Conservation (phyloP, 2,329 filamentous ascomycete genomes). For the Claviceps africana region DNA sequence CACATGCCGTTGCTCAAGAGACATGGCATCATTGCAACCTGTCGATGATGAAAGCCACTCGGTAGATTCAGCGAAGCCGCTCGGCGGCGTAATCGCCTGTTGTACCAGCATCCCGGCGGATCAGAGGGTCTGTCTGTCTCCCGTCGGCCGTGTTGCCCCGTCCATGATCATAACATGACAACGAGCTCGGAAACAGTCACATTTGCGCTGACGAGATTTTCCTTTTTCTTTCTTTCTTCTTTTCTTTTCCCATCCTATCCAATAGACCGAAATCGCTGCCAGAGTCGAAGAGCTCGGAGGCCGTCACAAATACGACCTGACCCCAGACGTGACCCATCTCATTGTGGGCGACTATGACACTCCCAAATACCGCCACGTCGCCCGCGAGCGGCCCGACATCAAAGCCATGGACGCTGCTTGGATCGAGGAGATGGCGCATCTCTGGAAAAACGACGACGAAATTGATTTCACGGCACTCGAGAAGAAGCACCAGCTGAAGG, state of each 20-base stretch:
- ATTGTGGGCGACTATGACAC: constrained; percentile 82
- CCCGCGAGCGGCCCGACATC: constrained; percentile 75
- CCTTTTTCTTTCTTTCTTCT: no score
- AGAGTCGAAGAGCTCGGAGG: constrained; percentile 74
- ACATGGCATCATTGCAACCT: constrained; percentile 16
- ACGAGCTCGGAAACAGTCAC: neutral
- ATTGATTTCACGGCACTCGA: constrained; percentile 63
- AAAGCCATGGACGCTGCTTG: constrained; percentile 69
- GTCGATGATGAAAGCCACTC: constrained; percentile 15
- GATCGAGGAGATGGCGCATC: constrained; percentile 64
- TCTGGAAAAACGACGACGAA: constrained; percentile 71
- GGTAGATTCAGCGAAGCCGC: constrained; percentile 47
- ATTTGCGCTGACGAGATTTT: neutral
- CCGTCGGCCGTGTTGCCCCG: neutral
- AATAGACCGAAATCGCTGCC: constrained; percentile 43
- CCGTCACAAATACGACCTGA: constrained; percentile 76
- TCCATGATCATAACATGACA: neutral
- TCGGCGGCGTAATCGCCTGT: constrained; percentile 65
- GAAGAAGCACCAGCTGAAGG: constrained; percentile 45
- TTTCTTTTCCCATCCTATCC: no score
- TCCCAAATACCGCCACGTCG: constrained; percentile 90
- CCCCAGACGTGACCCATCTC: constrained; percentile 89
- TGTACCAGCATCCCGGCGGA: constrained; percentile 76
- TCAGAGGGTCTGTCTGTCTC: constrained; percentile 45
- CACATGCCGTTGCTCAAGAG: constrained; percentile 3